Conservation (phyloP, 192 early-diverging fungal species). For the Podila epicladia region DNA sequence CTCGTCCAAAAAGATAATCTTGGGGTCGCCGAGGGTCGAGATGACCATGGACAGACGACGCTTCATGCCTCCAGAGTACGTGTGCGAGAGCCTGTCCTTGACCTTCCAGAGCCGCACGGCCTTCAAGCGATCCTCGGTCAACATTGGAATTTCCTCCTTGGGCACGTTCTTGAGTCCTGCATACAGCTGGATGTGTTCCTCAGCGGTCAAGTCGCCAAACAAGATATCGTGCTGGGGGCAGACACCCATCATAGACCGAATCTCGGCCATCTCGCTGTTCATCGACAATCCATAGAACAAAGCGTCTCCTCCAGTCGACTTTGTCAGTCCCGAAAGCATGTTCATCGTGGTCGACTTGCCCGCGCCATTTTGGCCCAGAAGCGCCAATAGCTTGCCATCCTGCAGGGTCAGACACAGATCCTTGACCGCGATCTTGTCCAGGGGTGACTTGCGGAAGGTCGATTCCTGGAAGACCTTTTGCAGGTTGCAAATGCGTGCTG, state of each 20-base stretch:
- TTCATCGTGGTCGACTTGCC: slow-evolving; percentile 84
- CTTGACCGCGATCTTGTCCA: slow-evolving; percentile 64
- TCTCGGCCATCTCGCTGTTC: slow-evolving; percentile 65
- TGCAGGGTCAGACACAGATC: slow-evolving; percentile 60
- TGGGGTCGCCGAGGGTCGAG: slow-evolving; percentile 77
- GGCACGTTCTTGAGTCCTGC: slow-evolving; percentile 82
- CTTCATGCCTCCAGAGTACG: slow-evolving; percentile 83
- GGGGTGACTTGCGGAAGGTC: slow-evolving; percentile 41
- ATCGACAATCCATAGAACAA: slow-evolving; percentile 70
- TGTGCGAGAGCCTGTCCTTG: slow-evolving; percentile 66
- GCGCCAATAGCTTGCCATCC: slow-evolving; percentile 65
- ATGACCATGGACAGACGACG: slow-evolving; percentile 76
- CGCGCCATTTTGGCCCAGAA: slow-evolving; percentile 81
- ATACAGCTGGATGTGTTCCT: slow-evolving; percentile 78
- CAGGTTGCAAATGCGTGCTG: slow-evolving; percentile 64
- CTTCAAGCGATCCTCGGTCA: slow-evolving; percentile 74
- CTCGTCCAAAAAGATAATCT: slow-evolving; percentile 77
- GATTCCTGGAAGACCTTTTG: slow-evolving; percentile 64
- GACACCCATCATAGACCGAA: slow-evolving; percentile 79
- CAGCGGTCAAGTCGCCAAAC: slow-evolving; percentile 78
- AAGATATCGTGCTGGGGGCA: slow-evolving; percentile 84
- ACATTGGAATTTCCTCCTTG: slow-evolving; percentile 51
- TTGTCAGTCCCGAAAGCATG: slow-evolving; percentile 80
- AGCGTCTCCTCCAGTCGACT: slow-evolving; percentile 73
- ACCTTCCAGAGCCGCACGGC: slow-evolving; percentile 76